These are phyloP conservation scores for Coriolopsis trogii DNA, from an alignment of 1,284 basidiomycete genomes.

Conservation along the genomic window DNA sequence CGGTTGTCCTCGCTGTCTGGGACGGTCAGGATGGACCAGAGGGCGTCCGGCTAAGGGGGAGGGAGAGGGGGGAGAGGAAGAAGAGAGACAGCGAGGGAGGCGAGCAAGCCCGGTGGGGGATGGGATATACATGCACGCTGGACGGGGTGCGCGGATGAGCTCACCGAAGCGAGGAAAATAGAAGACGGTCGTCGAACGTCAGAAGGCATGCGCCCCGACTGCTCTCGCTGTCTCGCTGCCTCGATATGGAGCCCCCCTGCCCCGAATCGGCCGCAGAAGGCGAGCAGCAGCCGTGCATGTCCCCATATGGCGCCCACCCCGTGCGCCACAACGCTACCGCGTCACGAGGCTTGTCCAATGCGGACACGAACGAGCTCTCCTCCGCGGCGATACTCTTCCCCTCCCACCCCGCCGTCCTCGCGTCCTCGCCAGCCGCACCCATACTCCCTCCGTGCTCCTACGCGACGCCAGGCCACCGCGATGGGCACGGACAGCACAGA, in stretches of 20 bases:
- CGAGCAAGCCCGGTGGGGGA: constrained; percentile 4
- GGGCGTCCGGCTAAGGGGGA: constrained; percentile 2
- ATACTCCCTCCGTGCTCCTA: background rate
- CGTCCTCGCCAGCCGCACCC: background rate
- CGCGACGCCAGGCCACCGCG: background rate
- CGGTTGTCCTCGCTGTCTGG: constrained; percentile 6
- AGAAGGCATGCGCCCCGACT: constrained; percentile 5
- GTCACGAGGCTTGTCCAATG: background rate
- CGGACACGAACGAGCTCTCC: background rate
- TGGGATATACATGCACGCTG: constrained; percentile 4
- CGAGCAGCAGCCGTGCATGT: too few species aligned
- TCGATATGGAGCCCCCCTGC: background rate
- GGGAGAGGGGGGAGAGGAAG: constrained; percentile 3
- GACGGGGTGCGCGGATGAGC: background rate
- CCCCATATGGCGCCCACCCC: background rate
- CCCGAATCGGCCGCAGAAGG: background rate
- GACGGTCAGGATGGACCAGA: too few species aligned
- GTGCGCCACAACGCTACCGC: background rate
- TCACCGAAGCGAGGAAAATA: constrained; percentile 15
- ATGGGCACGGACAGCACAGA: background rate
- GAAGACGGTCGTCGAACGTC: constrained; percentile 11
- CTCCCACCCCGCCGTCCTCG: background rate
- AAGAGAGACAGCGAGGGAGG: constrained; percentile 5
- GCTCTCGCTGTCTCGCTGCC: background rate
- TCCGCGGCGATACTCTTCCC: constrained; percentile 1